Evolutionary conservation across 225 moss, liverwort and hornwort genomes (phyloP).

Genomic region (Rhytidiadelphus loreus): DNA sequence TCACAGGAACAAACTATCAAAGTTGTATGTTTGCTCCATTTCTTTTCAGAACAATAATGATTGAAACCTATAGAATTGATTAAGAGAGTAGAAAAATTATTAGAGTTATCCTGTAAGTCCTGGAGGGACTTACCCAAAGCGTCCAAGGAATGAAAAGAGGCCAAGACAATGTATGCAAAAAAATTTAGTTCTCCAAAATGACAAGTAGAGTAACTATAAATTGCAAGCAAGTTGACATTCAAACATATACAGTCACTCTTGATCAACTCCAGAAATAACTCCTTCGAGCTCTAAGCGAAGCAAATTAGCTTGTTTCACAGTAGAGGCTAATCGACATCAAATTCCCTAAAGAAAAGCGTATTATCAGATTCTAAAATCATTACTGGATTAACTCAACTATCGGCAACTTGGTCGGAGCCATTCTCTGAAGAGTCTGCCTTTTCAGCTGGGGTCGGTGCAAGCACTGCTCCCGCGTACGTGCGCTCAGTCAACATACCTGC

Average conservation of each 20-base stretch:
- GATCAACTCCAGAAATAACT: neutral
- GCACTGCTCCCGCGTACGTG: conserved; percentile 26
- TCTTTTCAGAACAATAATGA: neutral
- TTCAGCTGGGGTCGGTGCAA: conserved; percentile 18
- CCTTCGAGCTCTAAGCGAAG: conserved; percentile 10
- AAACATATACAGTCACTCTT: neutral
- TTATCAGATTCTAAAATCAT: neutral
- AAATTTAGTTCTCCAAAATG: neutral
- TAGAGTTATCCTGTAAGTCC: no score
- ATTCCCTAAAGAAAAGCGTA: neutral
- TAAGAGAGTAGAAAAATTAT: neutral
- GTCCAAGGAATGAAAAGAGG: neutral
- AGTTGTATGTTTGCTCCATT: neutral
- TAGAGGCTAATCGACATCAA: neutral
- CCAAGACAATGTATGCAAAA: neutral
- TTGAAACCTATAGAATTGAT: neutral
- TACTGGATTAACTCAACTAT: neutral
- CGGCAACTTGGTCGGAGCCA: neutral
- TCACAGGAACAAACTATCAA: neutral
- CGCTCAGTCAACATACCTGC: conserved; percentile 43
- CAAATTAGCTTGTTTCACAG: conserved; percentile 3
- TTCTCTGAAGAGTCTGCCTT: conserved; percentile 14
- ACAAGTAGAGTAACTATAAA: neutral
- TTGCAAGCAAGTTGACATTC: conserved; percentile 1
- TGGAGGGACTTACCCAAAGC: neutral